Evolutionary conservation across 148 eudicot species (phyloP).

Genomic region (Arbutus unedo): DNA sequence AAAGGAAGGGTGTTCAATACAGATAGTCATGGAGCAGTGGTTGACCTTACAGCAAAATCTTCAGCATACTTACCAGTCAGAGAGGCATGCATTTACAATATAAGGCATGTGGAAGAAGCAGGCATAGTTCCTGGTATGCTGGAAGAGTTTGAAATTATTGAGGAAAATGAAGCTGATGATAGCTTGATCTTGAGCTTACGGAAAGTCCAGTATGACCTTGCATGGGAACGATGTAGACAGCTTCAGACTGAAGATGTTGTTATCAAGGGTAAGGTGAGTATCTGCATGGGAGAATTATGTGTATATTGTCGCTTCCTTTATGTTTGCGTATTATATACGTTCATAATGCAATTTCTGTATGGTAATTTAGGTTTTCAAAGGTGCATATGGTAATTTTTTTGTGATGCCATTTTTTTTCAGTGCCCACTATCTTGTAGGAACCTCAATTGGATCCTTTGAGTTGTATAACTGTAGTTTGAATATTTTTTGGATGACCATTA

Average conservation of each 20-base stretch:
- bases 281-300: background rate
- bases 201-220: conserved; percentile 70
- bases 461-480: background rate
- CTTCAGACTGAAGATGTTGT: conserved; percentile 92
- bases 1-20: conserved; percentile 67
- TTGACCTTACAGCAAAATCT: conserved; percentile 85
- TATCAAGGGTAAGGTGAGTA: conserved; percentile 79
- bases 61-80: conserved; percentile 83
- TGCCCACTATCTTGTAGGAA: conserved; percentile 8
- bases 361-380: background rate
- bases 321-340: background rate
- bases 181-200: conserved; percentile 77
- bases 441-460: background rate
- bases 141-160: conserved; percentile 75
- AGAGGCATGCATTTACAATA: conserved; percentile 67
- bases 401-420: no score
- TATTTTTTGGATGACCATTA: background rate
- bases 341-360: background rate
- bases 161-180: conserved; percentile 76
- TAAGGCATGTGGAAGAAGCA: conserved; percentile 72
- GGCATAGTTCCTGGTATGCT: conserved; percentile 78
- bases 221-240: conserved; percentile 97
- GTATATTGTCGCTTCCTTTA: background rate
- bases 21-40: conserved; percentile 74
- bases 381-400: background rate